Evolutionary conservation across 2,329 filamentous ascomycete genomes (phyloP), one percentile per base, ranked within the genome.

Genomic region (Septoria petroselini): DNA sequence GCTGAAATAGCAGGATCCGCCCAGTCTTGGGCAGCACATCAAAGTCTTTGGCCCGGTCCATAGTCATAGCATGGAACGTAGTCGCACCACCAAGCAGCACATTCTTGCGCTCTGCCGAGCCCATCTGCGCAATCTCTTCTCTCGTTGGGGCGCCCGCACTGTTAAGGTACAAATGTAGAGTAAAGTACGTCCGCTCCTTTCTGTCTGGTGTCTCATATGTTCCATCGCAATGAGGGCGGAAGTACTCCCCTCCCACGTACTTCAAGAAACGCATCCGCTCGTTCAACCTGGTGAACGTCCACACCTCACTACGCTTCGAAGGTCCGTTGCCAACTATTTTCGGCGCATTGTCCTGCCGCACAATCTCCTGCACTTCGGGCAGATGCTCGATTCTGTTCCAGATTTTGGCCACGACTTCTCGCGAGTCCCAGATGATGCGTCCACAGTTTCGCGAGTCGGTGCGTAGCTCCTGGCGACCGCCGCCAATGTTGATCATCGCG

Each of bases 361-460:
- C 31, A 17, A 78, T 68, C 15, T 74, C 63, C 9, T 70, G 66
- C 1, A 84, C 78, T 12, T 76, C 72, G 0, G 70, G 70, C 8
- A 81, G 58, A 4, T 69, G 69, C 50, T 69, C 65, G 11, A 80
- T 65, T 7, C 88, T 76, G 33, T 70, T 72, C 77, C 85, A 84
- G 0, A 93, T 60, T 17, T 80, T 77, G 18, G 79, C 74, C 0
- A 81, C 83, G 1, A 91, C 58, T 1, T 79, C 77, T 41, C 76
- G 72, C 11, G 77, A 70, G 62, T 93, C 86, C 79, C 83, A 87
- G 58, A 93, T 84, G 56, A 91, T 87, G 2, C 88, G 78, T n/a
- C 84, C 84, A 60, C 84, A 84, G 53, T 86, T 83, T 12, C 88
- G 76, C 41, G 80, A 80, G 7, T 81, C 76, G 1, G 77, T 72